Base-by-base conservation (phyloP, 2,329 filamentous ascomycete genomes). In the Diaporthe citri region DNA sequence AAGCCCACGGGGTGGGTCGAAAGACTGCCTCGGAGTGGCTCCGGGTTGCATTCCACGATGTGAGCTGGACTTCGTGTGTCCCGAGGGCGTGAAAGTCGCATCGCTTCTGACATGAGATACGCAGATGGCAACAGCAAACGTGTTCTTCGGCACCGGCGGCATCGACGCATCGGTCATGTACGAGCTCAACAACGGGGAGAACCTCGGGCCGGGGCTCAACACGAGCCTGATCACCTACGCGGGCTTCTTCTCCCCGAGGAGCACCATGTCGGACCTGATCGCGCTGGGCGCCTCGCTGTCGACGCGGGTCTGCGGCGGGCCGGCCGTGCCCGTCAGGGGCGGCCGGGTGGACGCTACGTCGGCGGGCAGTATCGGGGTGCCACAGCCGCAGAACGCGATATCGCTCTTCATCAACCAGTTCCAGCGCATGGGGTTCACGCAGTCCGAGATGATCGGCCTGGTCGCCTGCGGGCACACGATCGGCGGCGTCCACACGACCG, bases 11-110 rank as follows among this genome's bases (percentile, higher is more conserved):
- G 0, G 84, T 87, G 2, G 90, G 90, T 60, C 88, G 90, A 64
- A 85, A 88, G 51, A 90, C 89, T 59, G 89, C 90, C 8, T 90
- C 90, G 9, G 90, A 92, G 81, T 92, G 90, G 90, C 81, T 92
- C 56, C 86, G 90, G 43, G 87, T 88, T 4, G 90, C 87, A 34
- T 92, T 92, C 76, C 90, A 92, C 81, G 90, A 92, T 80, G 55
- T 71, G n/a, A 59, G 55, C 17, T 25, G 17, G 10, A n/a, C 31
- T 48, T 28, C 10, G 15, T 20, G 55, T 28, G 10, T 41, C 41
- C 28, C 9, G 9, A 22, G 28, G 46, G 28, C 15, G 12, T 28
- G 31, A 1, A 22, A 22, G 25, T 46, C 12, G 34, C 46, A 13
- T 55, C n/a, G 15, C 15, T 41, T 36, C 48, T 69, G 48, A 69